These are phyloP conservation scores for Penicillium chermesinum DNA, from an alignment of 495 filamentous ascomycete genomes.

Conservation along the genomic window DNA sequence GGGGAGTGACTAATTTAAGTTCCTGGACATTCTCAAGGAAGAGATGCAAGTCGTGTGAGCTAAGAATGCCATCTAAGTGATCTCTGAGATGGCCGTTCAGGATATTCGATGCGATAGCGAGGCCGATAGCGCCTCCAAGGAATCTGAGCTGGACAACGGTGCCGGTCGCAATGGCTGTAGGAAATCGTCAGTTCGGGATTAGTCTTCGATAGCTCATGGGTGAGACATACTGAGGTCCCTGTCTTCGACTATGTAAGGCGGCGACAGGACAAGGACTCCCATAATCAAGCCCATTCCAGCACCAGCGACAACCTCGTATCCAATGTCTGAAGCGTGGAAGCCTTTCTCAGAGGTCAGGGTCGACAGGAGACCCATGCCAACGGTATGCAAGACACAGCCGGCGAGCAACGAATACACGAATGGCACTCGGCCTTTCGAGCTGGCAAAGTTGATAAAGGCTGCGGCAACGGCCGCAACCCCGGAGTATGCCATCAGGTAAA, in stretches of 20 bases:
- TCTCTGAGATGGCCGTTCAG: constrained; percentile 22
- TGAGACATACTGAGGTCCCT: constrained; percentile 39
- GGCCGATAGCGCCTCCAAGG: constrained; percentile 52
- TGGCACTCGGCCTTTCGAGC: constrained; percentile 37
- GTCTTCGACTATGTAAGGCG: constrained; percentile 43
- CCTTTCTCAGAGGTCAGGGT: constrained; percentile 29
- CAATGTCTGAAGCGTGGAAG: constrained; percentile 37
- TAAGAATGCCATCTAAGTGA: constrained; percentile 16
- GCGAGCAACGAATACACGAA: constrained; percentile 46
- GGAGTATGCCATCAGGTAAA: constrained; percentile 52
- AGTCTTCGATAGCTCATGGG: not conserved
- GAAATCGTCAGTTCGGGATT: not conserved
- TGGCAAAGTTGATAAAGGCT: constrained; percentile 41
- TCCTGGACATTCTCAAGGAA: constrained; percentile 20
- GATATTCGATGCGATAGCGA: constrained; percentile 38
- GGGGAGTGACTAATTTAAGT: constrained; percentile 7
- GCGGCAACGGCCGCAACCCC: constrained; percentile 46
- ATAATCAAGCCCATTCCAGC: constrained; percentile 38
- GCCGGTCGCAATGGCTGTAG: constrained; percentile 48
- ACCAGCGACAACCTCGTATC: constrained; percentile 51
- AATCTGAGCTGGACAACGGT: constrained; percentile 52
- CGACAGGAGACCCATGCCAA: constrained; percentile 48
- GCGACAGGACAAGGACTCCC: constrained; percentile 46
- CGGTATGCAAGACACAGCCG: constrained; percentile 40
- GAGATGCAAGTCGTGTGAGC: constrained; percentile 17